phyloP scores from a whole-genome alignment of 805 yeast species.

The Saccharomycopsis sp. region DNA sequence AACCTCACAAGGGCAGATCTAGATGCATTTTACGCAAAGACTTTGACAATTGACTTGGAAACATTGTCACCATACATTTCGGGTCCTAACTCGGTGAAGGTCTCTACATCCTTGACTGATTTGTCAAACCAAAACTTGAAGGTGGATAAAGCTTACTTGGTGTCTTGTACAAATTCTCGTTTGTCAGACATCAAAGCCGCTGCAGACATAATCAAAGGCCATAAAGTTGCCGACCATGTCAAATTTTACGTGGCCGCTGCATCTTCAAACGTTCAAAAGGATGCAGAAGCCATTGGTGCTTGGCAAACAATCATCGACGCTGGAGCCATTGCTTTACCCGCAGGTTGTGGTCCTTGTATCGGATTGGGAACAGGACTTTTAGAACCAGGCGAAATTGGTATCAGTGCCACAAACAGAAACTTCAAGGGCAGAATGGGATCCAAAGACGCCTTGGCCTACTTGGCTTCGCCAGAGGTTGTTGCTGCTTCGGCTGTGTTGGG shows the following conservation, averaged over 20 bases:
- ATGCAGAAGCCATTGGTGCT: constrained; percentile 85
- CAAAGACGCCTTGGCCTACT: constrained; percentile 87
- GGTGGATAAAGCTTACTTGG: constrained; percentile 90
- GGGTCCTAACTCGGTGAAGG: constrained; percentile 96
- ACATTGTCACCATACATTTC: constrained; percentile 82
- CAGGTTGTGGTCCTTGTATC: constrained; percentile 99
- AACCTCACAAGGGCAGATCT: constrained; percentile 40
- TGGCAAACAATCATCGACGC: constrained; percentile 87
- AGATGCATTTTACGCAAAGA: constrained; percentile 85
- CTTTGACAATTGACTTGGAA: constrained; percentile 67
- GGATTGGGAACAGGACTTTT: constrained; percentile 93
- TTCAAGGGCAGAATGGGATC: constrained; percentile 99
- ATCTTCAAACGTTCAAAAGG: constrained; percentile 82
- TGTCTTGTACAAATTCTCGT: constrained; percentile 96
- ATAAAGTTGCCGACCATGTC: constrained; percentile 78
- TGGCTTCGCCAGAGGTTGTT: constrained; percentile 96
- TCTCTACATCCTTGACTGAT: constrained; percentile 69
- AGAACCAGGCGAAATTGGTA: constrained; percentile 95
- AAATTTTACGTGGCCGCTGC: constrained; percentile 98
- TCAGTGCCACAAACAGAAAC: constrained; percentile 96
- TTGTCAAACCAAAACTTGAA: constrained; percentile 64
- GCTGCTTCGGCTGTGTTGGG: constrained; percentile 98
- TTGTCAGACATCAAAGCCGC: constrained; percentile 90
- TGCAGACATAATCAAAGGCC: constrained; percentile 76
- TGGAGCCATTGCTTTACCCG: constrained; percentile 91